Conservation (phyloP, 2,329 filamentous ascomycete genomes). For the Colletotrichum spinosum region DNA sequence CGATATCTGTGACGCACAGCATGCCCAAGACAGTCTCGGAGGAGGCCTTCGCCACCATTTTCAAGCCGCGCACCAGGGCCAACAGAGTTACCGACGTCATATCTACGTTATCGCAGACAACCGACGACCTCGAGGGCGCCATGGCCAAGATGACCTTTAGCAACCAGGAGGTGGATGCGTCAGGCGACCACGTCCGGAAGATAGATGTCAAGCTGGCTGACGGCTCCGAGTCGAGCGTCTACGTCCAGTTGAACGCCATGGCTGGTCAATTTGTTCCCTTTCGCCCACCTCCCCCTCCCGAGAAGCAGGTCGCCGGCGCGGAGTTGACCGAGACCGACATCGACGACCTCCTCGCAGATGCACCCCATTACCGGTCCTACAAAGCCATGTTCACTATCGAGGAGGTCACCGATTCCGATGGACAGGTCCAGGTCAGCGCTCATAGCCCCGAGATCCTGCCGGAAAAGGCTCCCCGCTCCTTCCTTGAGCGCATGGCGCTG, state of each 20-base stretch:
- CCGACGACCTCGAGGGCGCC: conserved; percentile 69
- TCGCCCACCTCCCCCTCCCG: conserved; percentile 83
- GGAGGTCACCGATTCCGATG: conserved; percentile 70
- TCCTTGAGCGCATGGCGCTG: conserved; percentile 77
- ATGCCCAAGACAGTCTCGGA: conserved; percentile 79
- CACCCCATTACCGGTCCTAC: conserved; percentile 65
- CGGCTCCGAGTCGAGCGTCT: conserved; percentile 68
- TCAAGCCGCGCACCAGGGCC: conserved; percentile 67
- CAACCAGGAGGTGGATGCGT: conserved; percentile 53
- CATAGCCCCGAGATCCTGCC: conserved; percentile 70
- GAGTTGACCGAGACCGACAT: conserved; percentile 45
- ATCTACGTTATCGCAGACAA: conserved; percentile 71
- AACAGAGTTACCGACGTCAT: conserved; percentile 72
- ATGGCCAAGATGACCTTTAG: conserved; percentile 65
- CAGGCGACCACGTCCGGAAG: conserved; percentile 60
- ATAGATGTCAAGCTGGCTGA: conserved; percentile 67
- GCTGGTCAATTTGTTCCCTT: conserved; percentile 82
- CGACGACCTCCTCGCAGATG: conserved; percentile 50
- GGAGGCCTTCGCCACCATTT: conserved; percentile 87
- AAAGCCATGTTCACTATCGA: conserved; percentile 76
- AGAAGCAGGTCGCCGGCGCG: conserved; percentile 62
- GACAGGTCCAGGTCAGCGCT: conserved; percentile 69
- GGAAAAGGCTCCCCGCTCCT: conserved; percentile 63
- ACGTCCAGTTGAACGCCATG: conserved; percentile 76
- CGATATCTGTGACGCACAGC: conserved; percentile 87